Base-by-base conservation (phyloP, 1,284 basidiomycete species). In the Rhodofomes roseus region DNA sequence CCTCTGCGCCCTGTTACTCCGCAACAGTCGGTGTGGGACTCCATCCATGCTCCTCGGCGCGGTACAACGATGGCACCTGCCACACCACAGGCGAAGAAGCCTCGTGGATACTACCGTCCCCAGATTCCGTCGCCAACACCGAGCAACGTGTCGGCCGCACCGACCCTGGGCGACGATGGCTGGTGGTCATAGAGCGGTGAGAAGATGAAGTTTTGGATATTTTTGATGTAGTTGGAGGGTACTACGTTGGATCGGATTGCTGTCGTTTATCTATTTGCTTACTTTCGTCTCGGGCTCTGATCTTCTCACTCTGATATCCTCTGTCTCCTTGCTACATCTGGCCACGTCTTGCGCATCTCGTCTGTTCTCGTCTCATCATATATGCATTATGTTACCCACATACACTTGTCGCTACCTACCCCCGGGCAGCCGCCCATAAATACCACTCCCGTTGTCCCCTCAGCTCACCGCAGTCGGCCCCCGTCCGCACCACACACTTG, bases 81-180 rank as follows among this genome's bases (percentile, higher is more conserved):
- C 48, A 67, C 68, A 22, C 75, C 81, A 18, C 78, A 79, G 65
- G 68, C 73, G 58, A 75, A 74, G 62, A 75, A 69, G 14, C 56
- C 67, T 36, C 62, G 56, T 31, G 62, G 63, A 23, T 69, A 66
- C 48, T 73, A 69, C 57, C 71, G 69, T 43, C 64, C 66, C 20
- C 74, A 75, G 22, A 74, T 79, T 8, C 80, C 85, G 29, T 92
- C 90, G 0, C 90, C 90, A 18, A 85, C 89, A 31, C 85, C 85
- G 22, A 92, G 90, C 66, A 81, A 77, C 11, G 85, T 87, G 18
- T 90, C 89, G n/a, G 75, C 81, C 39, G 80, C 85, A 18, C 87
- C 86, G 8, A 91, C 88, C 0, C 76, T 84, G 57, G 83, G 83
- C 48, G 79, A 84, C 1, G 87, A 92, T 54, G 91, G 90, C 36